Evolutionary conservation across 73 alveolate species (phyloP).

Genomic region (Blepharisma stoltei): DNA sequence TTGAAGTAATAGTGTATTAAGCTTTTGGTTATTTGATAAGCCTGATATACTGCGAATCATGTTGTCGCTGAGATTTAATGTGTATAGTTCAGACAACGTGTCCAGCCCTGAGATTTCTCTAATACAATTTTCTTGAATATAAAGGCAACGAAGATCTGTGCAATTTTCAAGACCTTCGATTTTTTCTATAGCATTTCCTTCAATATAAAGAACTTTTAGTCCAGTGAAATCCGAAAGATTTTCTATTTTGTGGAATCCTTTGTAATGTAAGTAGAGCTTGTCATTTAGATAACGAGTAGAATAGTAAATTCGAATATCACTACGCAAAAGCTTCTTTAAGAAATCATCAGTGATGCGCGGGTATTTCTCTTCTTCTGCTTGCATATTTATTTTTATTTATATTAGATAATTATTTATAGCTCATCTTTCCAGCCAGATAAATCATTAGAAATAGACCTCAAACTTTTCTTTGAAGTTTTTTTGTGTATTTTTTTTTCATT

Average conservation of each 20-base stretch:
- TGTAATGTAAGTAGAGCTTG: conserved; percentile 91
- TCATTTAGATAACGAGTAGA: conserved; percentile 95
- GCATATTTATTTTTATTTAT: not conserved
- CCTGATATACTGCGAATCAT: conserved; percentile 66
- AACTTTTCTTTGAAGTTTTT: too few relatives aligned
- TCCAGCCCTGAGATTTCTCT: conserved; percentile 81
- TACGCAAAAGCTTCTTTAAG: conserved; percentile 69
- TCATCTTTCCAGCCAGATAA: too few relatives aligned
- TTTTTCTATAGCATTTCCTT: conserved; percentile 89
- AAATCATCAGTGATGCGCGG: conserved; percentile 38
- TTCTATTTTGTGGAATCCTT: conserved; percentile 89
- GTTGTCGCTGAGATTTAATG: conserved; percentile 84
- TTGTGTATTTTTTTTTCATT: too few relatives aligned
- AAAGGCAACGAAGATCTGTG: conserved; percentile 66
- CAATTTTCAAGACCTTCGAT: conserved; percentile 81
- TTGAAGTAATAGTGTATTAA: conserved; percentile 68
- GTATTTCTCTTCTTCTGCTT: conserved; percentile 1
- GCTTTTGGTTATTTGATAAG: conserved; percentile 45
- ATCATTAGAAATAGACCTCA: too few relatives aligned
- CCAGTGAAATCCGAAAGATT: conserved; percentile 89
- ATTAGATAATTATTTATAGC: too few relatives aligned
- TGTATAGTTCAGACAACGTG: conserved; percentile 54
- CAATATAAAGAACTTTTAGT: conserved; percentile 82
- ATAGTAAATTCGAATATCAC: conserved; percentile 83
- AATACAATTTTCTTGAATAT: conserved; percentile 83